These are phyloP conservation scores for Backusella sp. DNA, from an alignment of 192 early-diverging fungal species.

Conservation along the genomic window DNA sequence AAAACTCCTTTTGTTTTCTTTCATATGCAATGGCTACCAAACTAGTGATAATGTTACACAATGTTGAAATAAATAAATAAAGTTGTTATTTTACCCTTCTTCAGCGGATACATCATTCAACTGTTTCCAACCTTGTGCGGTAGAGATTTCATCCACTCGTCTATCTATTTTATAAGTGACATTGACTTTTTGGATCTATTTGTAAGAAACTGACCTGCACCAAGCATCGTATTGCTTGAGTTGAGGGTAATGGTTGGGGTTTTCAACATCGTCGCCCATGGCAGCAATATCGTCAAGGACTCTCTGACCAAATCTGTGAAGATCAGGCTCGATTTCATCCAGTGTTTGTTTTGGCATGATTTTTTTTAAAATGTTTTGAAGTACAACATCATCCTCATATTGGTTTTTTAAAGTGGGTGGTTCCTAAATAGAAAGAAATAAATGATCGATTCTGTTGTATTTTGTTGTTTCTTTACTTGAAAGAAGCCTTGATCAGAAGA, in stretches of 20 bases:
- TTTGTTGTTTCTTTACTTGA: constrained; percentile 17
- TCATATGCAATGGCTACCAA: constrained; percentile 67
- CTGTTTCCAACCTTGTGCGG: constrained; percentile 58
- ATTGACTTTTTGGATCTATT: no score
- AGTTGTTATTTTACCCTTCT: constrained; percentile 40
- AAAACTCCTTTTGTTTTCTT: constrained; percentile 45
- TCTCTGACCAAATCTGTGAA: constrained; percentile 35
- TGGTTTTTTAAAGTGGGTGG: constrained; percentile 30
- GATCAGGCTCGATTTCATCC: constrained; percentile 46
- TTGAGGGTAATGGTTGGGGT: constrained; percentile 51
- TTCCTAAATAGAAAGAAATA: constrained; percentile 4
- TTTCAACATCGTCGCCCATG: constrained; percentile 53
- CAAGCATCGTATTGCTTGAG: constrained; percentile 70
- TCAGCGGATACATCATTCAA: constrained; percentile 60
- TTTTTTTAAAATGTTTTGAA: constrained; percentile 48
- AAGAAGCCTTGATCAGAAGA: constrained; percentile 27
- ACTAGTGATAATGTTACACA: constrained; percentile 15
- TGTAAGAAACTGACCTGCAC: constrained; percentile 39
- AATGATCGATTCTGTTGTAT: no score
- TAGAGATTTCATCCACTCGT: constrained; percentile 60
- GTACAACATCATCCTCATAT: constrained; percentile 45
- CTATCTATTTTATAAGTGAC: constrained; percentile 14
- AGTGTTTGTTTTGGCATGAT: constrained; percentile 47
- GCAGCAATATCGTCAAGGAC: constrained; percentile 45
- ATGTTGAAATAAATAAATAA: background rate